Percentiles rank a stretch among this genome's conserved stretches.
Evolutionary conservation across 768 basidiomycete genomes (phyloP).

Genomic region (Kwoniella bestiolae): DNA sequence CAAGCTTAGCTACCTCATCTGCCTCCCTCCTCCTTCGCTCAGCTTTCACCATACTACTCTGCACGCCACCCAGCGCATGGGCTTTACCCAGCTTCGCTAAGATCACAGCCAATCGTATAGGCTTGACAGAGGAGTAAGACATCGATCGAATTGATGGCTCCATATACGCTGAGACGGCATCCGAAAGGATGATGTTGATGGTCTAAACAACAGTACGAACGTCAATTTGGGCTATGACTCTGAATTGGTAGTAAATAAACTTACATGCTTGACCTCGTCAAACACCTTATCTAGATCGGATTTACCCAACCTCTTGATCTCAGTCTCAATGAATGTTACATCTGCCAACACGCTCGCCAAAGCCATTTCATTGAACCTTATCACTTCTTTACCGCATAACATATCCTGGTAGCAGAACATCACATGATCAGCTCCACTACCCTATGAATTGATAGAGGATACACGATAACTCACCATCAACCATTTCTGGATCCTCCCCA

Average conservation of each 20-base stretch:
- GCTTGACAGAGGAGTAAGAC: constrained; percentile 54
- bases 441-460: neutral
- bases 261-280: constrained; percentile 75
- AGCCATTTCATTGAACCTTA: constrained; percentile 84
- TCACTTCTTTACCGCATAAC: constrained; percentile 62
- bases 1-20: constrained; percentile 49
- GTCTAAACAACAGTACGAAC: constrained; percentile 37
- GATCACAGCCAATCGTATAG: constrained; percentile 48
- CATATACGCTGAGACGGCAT: constrained; percentile 78
- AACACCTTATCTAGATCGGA: constrained; percentile 74
- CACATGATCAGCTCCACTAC: neutral
- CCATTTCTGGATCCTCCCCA: constrained; percentile 83
- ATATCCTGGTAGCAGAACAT: constrained; percentile 25
- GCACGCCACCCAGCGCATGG: constrained; percentile 14
- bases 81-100: constrained; percentile 54
- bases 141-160: constrained; percentile 61
- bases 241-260: constrained; percentile 42
- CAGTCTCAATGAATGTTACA: constrained; percentile 84
- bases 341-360: constrained; percentile 84
- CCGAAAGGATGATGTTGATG: constrained; percentile 67
- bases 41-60: constrained; percentile 37
- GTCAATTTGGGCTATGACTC: neutral
- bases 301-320: constrained; percentile 75
- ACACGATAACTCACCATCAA: constrained; percentile 70
- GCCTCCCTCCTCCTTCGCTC: constrained; percentile 50